These are phyloP conservation scores for Zelopaecilomyces penicillatus DNA, from an alignment of 2,329 filamentous ascomycete genomes.

Conservation along the genomic window DNA sequence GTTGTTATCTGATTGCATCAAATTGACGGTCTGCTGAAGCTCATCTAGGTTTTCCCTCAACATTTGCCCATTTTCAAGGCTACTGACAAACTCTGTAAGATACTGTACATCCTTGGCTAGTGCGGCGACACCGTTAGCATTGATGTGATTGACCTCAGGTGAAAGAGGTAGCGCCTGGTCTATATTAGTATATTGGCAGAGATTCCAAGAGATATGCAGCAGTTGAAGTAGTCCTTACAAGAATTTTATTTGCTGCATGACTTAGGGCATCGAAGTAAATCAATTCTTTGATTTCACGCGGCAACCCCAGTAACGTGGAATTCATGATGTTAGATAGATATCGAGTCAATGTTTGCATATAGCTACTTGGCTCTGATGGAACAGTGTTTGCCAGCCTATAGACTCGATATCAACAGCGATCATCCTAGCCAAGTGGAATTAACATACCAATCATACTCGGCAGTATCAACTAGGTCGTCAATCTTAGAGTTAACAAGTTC, in stretches of 20 bases:
- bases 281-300: slow-evolving; percentile 90
- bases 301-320: slow-evolving; percentile 84
- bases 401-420: slow-evolving; percentile 12
- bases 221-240: slow-evolving; percentile 41
- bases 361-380: slow-evolving; percentile 71
- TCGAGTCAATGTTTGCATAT: slow-evolving; percentile 89
- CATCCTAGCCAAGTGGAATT: neutral
- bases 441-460: slow-evolving; percentile 84
- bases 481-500: slow-evolving; percentile 98
- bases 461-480: slow-evolving; percentile 91
- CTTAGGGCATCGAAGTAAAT: slow-evolving; percentile 96
- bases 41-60: slow-evolving; percentile 85
- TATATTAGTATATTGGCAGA: slow-evolving; percentile 13
- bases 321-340: slow-evolving; percentile 97
- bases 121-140: slow-evolving; percentile 72
- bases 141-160: slow-evolving; percentile 73
- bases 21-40: slow-evolving; percentile 80
- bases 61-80: slow-evolving; percentile 76
- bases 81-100: slow-evolving; percentile 77
- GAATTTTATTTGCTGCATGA: slow-evolving; percentile 79
- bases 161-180: slow-evolving; percentile 74
- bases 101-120: slow-evolving; percentile 78
- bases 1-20: slow-evolving; percentile 83
- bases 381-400: slow-evolving; percentile 44
- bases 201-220: neutral